Evolutionary conservation across 2,329 filamentous ascomycete genomes (phyloP).

Genomic region (Diaporthe amygdali): DNA sequence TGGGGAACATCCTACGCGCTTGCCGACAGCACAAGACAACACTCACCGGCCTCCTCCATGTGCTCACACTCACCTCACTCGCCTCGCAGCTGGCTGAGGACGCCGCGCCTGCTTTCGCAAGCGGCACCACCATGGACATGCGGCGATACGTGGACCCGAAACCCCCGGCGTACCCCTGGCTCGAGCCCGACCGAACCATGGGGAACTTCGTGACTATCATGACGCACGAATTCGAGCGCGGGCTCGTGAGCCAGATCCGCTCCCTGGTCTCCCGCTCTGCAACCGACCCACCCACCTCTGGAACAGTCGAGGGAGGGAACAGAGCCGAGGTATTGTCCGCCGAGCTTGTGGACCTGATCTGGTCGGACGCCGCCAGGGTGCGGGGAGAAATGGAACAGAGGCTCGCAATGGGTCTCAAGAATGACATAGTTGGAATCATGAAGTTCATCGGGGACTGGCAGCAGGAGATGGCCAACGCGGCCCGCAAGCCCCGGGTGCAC

Average conservation of each 20-base stretch:
- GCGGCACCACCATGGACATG: slow-evolving; percentile 30
- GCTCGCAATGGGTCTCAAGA: neutral
- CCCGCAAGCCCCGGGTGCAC: neutral
- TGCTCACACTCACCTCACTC: slow-evolving; percentile 30
- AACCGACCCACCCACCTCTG: too few species aligned
- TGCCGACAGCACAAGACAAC: slow-evolving; percentile 36
- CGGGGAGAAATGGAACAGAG: neutral
- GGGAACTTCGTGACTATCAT: slow-evolving; percentile 26
- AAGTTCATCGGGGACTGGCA: neutral
- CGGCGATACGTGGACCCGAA: slow-evolving; percentile 28
- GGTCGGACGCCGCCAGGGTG: neutral
- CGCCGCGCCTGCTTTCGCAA: neutral
- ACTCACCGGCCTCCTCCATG: slow-evolving; percentile 35
- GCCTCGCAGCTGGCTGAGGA: slow-evolving; percentile 24
- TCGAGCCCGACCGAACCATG: slow-evolving; percentile 25
- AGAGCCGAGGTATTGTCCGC: neutral
- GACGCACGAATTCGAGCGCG: neutral
- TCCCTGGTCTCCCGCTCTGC: neutral
- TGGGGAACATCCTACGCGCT: slow-evolving; percentile 19
- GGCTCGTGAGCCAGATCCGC: neutral
- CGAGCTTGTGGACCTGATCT: neutral
- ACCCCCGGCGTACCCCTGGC: neutral
- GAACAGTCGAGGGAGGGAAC: neutral
- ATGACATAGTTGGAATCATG: neutral
- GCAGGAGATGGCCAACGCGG: neutral